phyloP scores from a whole-genome alignment of 2,329 filamentous ascomycete species.

The Pseudogymnoascus sp. region DNA sequence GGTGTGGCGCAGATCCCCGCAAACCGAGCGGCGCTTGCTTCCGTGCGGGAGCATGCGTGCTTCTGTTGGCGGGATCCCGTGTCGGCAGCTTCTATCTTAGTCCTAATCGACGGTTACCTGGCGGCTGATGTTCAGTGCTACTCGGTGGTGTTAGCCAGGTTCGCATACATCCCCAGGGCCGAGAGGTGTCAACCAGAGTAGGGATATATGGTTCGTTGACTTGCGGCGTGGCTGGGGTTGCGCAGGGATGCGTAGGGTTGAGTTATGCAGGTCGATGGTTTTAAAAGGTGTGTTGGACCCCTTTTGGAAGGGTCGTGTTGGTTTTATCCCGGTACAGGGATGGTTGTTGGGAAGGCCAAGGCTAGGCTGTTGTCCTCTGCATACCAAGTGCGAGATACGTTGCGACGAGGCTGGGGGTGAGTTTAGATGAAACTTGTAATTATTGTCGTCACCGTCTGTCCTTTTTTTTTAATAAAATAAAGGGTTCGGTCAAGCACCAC shows the following conservation, averaged over 20 bases:
- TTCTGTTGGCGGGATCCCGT: not conserved
- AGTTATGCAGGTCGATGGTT: not conserved
- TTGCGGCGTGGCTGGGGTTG: not conserved
- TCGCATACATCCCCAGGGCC: not conserved
- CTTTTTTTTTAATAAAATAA: not conserved
- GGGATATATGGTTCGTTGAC: not conserved
- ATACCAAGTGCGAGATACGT: not conserved
- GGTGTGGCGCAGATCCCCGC: not conserved
- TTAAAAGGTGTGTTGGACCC: not conserved
- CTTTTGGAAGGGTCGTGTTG: not conserved
- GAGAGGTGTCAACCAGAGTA: not conserved
- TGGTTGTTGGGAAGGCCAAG: not conserved
- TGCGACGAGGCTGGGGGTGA: not conserved
- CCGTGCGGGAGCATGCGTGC: not conserved
- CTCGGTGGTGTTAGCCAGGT: not conserved
- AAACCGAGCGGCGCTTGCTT: not conserved
- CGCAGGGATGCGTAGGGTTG: not conserved
- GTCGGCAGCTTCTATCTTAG: not conserved
- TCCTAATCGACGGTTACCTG: not conserved
- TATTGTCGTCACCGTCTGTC: not conserved
- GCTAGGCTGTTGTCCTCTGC: not conserved
- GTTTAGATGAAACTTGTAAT: not conserved
- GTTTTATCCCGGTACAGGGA: not conserved
- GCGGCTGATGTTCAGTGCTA: not conserved
- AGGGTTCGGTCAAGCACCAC: not conserved